Conservation (phyloP, 2,329 filamentous ascomycete species). For the Ophiosphaerella narmari region DNA sequence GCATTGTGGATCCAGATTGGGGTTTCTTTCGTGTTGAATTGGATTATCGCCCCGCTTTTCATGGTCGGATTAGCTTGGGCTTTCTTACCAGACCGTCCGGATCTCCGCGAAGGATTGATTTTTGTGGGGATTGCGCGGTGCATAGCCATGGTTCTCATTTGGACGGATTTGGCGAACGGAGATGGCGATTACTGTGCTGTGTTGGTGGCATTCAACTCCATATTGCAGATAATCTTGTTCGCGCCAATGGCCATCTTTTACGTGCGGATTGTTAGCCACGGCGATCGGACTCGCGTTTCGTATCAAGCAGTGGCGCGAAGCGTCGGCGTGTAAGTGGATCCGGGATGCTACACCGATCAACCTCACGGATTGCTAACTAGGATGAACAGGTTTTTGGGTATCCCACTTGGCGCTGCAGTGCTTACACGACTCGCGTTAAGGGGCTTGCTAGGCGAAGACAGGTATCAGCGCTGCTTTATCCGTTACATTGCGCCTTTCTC, state of each 20-base stretch:
- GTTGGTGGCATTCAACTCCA: constrained; percentile 55
- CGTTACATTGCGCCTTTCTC: constrained; percentile 72
- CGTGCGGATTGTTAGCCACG: constrained; percentile 68
- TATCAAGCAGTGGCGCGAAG: constrained; percentile 76
- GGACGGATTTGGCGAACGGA: constrained; percentile 77
- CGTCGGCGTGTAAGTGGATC: constrained; percentile 63
- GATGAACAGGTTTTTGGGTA: constrained; percentile 66
- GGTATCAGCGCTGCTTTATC: constrained; percentile 74
- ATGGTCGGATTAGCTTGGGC: constrained; percentile 78
- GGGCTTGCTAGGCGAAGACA: constrained; percentile 57
- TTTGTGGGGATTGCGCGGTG: constrained; percentile 84
- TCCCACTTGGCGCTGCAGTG: constrained; percentile 79
- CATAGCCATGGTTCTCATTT: constrained; percentile 87
- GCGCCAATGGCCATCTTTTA: constrained; percentile 55
- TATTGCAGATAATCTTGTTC: constrained; percentile 55
- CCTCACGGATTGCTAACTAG: too few relatives aligned
- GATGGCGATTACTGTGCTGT: constrained; percentile 80
- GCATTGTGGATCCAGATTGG: constrained; percentile 77
- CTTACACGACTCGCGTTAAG: constrained; percentile 71
- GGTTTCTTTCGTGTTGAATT: constrained; percentile 79
- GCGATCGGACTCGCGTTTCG: constrained; percentile 51
- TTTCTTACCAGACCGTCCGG: constrained; percentile 50
- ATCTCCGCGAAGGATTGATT: constrained; percentile 68
- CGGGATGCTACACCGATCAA: too few relatives aligned
- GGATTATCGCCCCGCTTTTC: constrained; percentile 79